Evolutionary conservation across 1,139 yeast genomes (phyloP).

Genomic region (Barnettozyma hawaiiensis): DNA sequence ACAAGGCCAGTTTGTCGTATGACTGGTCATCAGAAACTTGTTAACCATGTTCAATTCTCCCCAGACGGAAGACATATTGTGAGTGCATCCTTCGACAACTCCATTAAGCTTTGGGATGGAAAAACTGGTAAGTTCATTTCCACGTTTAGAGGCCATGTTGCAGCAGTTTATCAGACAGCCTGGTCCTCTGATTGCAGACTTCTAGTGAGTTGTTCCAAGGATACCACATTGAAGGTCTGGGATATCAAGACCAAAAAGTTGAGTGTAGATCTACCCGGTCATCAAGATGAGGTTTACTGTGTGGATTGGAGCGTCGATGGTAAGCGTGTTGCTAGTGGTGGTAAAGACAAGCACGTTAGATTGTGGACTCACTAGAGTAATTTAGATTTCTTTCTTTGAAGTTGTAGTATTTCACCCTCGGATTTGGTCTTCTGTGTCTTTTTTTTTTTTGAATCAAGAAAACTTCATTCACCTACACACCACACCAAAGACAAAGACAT

Average conservation of each 20-base stretch:
- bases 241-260: conserved; percentile 82
- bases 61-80: conserved; percentile 93
- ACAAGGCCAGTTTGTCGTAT: conserved; percentile 83
- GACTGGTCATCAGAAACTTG: conserved; percentile 97
- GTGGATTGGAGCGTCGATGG: conserved; percentile 99
- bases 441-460: neutral
- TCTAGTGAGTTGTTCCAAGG: conserved; percentile 90
- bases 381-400: too few species aligned
- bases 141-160: conserved; percentile 94
- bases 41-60: conserved; percentile 90
- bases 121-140: conserved; percentile 83
- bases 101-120: conserved; percentile 95
- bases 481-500: too few species aligned
- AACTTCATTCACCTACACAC: too few species aligned
- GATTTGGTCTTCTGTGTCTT: neutral
- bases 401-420: neutral
- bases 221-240: conserved; percentile 96
- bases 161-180: conserved; percentile 96
- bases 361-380: conserved; percentile 78
- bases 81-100: conserved; percentile 92
- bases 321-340: conserved; percentile 87
- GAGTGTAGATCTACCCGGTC: conserved; percentile 90
- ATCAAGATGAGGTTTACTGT: conserved; percentile 90
- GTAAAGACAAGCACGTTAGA: conserved; percentile 90
- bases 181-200: conserved; percentile 96